Evolutionary conservation across 306 rosid species (phyloP).

Genomic region (Cotoneaster glaucophyllus): DNA sequence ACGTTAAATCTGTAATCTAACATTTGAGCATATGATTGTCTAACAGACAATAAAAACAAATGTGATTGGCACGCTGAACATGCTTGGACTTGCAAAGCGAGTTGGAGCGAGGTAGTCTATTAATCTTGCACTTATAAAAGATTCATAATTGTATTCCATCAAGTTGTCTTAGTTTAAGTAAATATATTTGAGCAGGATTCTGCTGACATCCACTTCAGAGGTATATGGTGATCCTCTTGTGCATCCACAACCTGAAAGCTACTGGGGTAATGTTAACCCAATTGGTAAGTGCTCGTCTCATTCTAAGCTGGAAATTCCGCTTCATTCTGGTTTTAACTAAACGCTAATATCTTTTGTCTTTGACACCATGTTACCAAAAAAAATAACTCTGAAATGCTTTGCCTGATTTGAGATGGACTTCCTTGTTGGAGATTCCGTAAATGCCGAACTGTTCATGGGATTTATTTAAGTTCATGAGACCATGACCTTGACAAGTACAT

Average conservation of each 20-base stretch:
- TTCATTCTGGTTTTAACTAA: neutral
- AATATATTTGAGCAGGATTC: slow-evolving; percentile 53
- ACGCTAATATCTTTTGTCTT: too few relatives aligned
- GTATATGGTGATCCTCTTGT: slow-evolving; percentile 94
- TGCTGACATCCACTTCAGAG: slow-evolving; percentile 95
- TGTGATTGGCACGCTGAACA: slow-evolving; percentile 92
- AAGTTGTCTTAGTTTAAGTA: slow-evolving; percentile 16
- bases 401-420: neutral
- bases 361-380: too few relatives aligned
- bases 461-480: neutral
- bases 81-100: slow-evolving; percentile 98
- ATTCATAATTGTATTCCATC: slow-evolving; percentile 3
- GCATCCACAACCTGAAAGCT: slow-evolving; percentile 88
- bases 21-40: slow-evolving; percentile 14
- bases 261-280: slow-evolving; percentile 99
- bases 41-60: slow-evolving; percentile 91
- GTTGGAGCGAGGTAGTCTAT: slow-evolving; percentile 81
- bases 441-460: neutral
- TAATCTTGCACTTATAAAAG: neutral
- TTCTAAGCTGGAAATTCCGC: slow-evolving; percentile 8
- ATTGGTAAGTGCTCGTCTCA: slow-evolving; percentile 58
- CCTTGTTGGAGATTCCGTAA: neutral
- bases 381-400: neutral
- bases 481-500: slow-evolving; percentile 13
- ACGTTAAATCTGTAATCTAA: slow-evolving; percentile 13